A percentile compares a stretch with the other conserved stretches of the same genome.
phyloP scores from a whole-genome alignment of 2,329 filamentous ascomycete genomes.

The Cordyceps cicadae region DNA sequence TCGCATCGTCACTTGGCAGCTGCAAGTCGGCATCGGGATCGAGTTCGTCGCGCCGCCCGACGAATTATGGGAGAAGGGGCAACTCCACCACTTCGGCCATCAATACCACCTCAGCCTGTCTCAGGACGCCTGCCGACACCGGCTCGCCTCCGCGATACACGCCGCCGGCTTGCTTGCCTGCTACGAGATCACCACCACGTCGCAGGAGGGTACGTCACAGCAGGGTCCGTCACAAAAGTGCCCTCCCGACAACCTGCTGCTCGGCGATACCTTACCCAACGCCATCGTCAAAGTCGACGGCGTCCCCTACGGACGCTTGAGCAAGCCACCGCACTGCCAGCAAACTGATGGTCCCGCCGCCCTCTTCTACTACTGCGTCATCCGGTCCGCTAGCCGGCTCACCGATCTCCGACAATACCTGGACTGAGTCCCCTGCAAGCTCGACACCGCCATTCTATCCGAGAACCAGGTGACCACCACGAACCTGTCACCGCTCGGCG shows the following conservation, averaged over 20 bases:
- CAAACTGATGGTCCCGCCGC: too few species aligned
- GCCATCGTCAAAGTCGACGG: background rate
- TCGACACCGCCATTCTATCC: conserved; percentile 14
- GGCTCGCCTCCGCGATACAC: background rate
- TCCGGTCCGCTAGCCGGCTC: too few species aligned
- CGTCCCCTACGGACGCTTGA: too few species aligned
- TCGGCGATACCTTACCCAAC: background rate
- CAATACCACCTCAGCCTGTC: background rate
- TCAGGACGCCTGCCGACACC: conserved; percentile 4
- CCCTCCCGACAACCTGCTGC: background rate
- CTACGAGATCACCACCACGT: background rate
- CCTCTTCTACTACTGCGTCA: too few species aligned
- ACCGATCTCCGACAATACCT: too few species aligned
- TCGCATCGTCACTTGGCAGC: too few species aligned
- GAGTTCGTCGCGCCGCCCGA: conserved; percentile 14
- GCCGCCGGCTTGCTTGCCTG: background rate
- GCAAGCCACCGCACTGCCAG: too few species aligned
- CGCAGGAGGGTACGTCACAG: too few species aligned
- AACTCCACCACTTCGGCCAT: background rate
- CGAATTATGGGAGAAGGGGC: background rate
- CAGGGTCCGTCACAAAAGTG: too few species aligned
- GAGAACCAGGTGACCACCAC: conserved; percentile 7
- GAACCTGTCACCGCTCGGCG: background rate
- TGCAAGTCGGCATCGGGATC: conserved; percentile 15
- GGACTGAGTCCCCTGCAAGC: background rate